phyloP scores from a whole-genome alignment of 2,329 filamentous ascomycete species.

The Aspergillus sp. region DNA sequence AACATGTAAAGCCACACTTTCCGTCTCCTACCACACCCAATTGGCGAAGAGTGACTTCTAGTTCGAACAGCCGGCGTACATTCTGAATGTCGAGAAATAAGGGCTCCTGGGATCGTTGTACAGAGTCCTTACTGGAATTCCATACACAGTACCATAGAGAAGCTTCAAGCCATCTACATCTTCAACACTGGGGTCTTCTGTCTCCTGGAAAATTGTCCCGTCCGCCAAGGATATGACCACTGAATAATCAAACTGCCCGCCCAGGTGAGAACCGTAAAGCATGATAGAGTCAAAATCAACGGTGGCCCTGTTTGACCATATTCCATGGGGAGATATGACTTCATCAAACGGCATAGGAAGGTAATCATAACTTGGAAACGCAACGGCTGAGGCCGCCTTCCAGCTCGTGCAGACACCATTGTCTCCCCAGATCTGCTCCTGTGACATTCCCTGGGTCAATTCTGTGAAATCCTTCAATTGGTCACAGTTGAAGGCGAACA shows the following conservation, averaged over 20 bases:
- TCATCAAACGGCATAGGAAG: not conserved
- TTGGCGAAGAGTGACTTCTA: too few relatives aligned
- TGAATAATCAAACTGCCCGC: too few relatives aligned
- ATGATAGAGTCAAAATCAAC: conserved; percentile 18
- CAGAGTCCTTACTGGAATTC: not conserved
- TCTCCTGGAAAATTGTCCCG: too few relatives aligned
- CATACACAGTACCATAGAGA: too few relatives aligned
- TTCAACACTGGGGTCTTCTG: not conserved
- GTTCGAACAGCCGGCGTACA: too few relatives aligned
- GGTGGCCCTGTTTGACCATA: not conserved
- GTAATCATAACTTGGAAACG: not conserved
- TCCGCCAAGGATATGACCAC: too few relatives aligned
- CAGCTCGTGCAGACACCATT: not conserved
- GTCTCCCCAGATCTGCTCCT: not conserved
- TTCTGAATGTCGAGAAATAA: not conserved
- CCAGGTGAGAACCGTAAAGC: conserved; percentile 5
- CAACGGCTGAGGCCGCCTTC: not conserved
- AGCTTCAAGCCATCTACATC: not conserved
- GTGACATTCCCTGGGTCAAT: not conserved
- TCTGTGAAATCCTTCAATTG: not conserved
- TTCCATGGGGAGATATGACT: not conserved
- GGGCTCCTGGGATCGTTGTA: not conserved
- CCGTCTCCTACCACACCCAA: too few relatives aligned
- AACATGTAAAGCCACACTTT: too few relatives aligned
- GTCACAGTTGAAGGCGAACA: conserved; percentile 7